phyloP scores from a whole-genome alignment of 1,284 basidiomycete genomes.

The Heliocybe sulcata region DNA sequence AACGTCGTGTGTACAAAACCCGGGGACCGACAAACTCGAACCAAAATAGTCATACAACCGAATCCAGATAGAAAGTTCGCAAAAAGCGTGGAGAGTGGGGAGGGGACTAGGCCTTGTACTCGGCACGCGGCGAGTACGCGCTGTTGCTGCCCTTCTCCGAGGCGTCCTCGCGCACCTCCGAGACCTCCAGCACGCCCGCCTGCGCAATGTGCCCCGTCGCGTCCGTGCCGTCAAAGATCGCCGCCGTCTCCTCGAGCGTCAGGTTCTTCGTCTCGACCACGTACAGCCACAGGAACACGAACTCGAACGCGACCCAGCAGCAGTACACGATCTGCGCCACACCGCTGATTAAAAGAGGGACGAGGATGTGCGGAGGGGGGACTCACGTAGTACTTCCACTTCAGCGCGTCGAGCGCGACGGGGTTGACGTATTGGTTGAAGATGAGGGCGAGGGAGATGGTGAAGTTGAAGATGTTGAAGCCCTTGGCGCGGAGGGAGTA shows the following conservation, averaged over 20 bases:
- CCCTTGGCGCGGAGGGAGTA: conserved; percentile 72
- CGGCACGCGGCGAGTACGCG: not conserved
- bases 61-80: too few relatives aligned
- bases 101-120: not conserved
- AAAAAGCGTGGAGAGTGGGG: not conserved
- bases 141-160: not conserved
- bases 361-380: not conserved
- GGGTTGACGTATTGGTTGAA: conserved; percentile 84
- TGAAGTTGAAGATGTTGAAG: conserved; percentile 65
- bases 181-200: not conserved
- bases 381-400: conserved; percentile 54
- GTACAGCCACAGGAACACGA: conserved; percentile 29
- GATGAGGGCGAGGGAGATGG: conserved; percentile 57
- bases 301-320: conserved; percentile 29
- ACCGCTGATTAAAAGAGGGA: not conserved
- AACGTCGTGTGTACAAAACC: too few relatives aligned
- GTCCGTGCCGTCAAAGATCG: conserved; percentile 10
- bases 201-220: not conserved
- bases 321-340: conserved; percentile 35
- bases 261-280: conserved; percentile 36
- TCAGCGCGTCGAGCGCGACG: conserved; percentile 48
- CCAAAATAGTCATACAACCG: too few relatives aligned
- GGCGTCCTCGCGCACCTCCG: not conserved
- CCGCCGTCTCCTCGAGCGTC: conserved; percentile 32
- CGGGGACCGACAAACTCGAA: too few relatives aligned